Base-by-base conservation (phyloP, 371 early-diverging fungal species). In the Cokeromyces recurvatus region DNA sequence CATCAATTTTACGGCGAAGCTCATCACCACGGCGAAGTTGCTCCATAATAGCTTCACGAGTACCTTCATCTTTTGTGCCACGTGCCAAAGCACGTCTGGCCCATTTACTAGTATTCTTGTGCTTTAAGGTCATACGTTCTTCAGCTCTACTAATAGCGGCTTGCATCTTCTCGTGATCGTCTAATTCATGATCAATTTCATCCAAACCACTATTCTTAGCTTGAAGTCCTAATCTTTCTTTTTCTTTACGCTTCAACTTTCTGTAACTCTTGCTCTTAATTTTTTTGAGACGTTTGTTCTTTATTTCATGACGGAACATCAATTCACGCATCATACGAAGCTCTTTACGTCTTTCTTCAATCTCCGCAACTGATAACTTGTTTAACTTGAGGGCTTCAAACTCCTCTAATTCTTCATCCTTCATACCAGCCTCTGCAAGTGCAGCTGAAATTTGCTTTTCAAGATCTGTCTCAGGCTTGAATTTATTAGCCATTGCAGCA, bases 241-340 rank as follows among this genome's bases (percentile, higher is more conserved):
- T 78, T 53, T 89, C 90, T 60, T 89, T 86, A 51, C 84, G 86
- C 51, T 77, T 71, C 24, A 97, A 80, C 55, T 89, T 86, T 39
- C 90, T 84, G 61, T 91, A 98, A 10, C 90, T 73, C 68, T 95
- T 96, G 72, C 89, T 87, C 75, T 98, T 98, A 71, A 98, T 97
- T 77, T 98, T 98, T 43, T 94, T 87, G 27, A 90, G 72, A 46
- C 93, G 84, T 66, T 92, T 95, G 42, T 86, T 85, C 56, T 94
- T 95, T 34, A 82, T 77, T 62, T 98, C 96, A 42, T 90, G 81
- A 35, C 91, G 87, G 77, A 95, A 95, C 86, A 94, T 81, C 38
- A 97, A 69, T 43, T 93, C 89, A 22, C 97, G 89, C 90, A 95
- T 89, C 74, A 84, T 77, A 14, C 86, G 85, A 40, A 95, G 74